Conservation (phyloP, 2,329 filamentous ascomycete genomes). For the Paecilomyces formosus region DNA sequence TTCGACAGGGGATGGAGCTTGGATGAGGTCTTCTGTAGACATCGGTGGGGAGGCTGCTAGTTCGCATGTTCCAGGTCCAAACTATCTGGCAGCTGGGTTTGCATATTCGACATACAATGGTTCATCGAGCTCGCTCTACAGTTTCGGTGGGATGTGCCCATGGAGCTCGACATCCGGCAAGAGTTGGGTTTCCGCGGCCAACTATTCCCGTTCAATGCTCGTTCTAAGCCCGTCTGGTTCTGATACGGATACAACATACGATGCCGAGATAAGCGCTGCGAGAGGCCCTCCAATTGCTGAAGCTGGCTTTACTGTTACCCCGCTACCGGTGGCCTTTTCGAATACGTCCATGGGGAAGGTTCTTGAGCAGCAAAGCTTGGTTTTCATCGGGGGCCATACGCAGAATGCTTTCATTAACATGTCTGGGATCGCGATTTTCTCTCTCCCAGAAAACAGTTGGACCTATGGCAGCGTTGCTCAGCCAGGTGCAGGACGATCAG, state of each 20-base stretch:
- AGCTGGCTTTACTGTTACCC: slow-evolving; percentile 79
- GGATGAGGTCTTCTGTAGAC: slow-evolving; percentile 40
- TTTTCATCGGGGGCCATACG: slow-evolving; percentile 81
- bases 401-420: slow-evolving; percentile 83
- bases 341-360: slow-evolving; percentile 55
- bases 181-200: slow-evolving; percentile 60
- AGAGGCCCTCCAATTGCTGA: slow-evolving; percentile 66
- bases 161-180: slow-evolving; percentile 31
- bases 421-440: slow-evolving; percentile 83
- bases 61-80: slow-evolving; percentile 37
- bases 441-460: slow-evolving; percentile 79
- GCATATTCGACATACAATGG: slow-evolving; percentile 56
- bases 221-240: slow-evolving; percentile 34
- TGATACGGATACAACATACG: slow-evolving; percentile 26
- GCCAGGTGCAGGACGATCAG: slow-evolving; percentile 37
- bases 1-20: slow-evolving; percentile 45
- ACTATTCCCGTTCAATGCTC: slow-evolving; percentile 79
- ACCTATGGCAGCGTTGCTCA: slow-evolving; percentile 64
- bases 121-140: slow-evolving; percentile 50
- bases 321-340: slow-evolving; percentile 61
- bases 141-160: slow-evolving; percentile 90
- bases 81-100: slow-evolving; percentile 54
- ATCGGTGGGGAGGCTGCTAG: slow-evolving; percentile 26
- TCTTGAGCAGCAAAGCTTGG: slow-evolving; percentile 68
- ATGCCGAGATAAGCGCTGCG: slow-evolving; percentile 41